Evolutionary conservation across 345 rosid species (phyloP), one percentile per base, ranked within the genome.

Genomic region (Corchorus capsularis): DNA sequence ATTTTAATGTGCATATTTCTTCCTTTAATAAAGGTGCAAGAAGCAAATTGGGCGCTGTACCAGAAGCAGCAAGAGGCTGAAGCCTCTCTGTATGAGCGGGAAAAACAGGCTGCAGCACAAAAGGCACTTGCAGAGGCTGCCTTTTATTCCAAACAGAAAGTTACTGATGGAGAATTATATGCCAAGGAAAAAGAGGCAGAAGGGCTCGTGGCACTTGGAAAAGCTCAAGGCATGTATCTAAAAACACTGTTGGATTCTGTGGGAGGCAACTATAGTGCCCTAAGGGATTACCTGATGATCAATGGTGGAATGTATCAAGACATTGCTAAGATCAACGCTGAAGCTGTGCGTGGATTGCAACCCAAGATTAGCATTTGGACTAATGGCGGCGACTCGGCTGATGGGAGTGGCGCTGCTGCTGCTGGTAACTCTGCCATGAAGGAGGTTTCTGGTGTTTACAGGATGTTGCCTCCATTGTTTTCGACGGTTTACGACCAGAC

Each of bases 341-440:
- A 85, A 16, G 94, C 89, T 12, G 84, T 91, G 39, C 85, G 71
- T 1, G 93, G 90, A 41, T 67, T 89, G 60, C 83, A 86, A 27
- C 96, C 93, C 0, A 93, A 86, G 72, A 87, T 93, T 68, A 89
- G 96, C 67, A 81, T 93, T 16, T 93, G 94, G 94, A 88, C 83
- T 60, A 79, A 70, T 11, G 90, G 83, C 46, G 84, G 80, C 2
- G 75, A 59, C 10, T 79, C 79, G 0, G 79, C 71, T 10, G 70
- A 76, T 27, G 64, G 20, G 5, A 52, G 10, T 5, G 84, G 57
- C 7, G 81, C 72, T 61, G 65, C 39, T 6, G 65, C 72, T 39
- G 57, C 41, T 2, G 63, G 62, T 4, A 43, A 53, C 37, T 41
- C 70, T 56, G 90, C 80, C n/a, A 75, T 91, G 90, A 87, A 85